Base-by-base conservation (phyloP, 345 rosid genomes). In the Euphorbia pulcherrima region DNA sequence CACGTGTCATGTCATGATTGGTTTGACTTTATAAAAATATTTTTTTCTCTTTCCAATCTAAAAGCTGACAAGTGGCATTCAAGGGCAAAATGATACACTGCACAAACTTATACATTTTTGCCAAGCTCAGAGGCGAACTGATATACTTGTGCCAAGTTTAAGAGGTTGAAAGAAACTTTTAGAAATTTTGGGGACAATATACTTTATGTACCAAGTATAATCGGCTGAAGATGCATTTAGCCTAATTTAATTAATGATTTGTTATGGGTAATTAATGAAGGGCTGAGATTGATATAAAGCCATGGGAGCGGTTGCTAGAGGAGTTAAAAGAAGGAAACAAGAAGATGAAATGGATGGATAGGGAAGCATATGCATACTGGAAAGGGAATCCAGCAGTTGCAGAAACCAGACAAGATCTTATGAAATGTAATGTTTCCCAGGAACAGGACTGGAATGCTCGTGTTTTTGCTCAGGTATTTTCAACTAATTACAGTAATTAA, bases 361-460 rank as follows among this genome's bases (percentile, higher is more conserved):
- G 81, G 39, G 73, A 81, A 47, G 73, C 81, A 6, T 78, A 74
- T 8, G 84, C 84, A 6, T 81, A 58, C 33, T 81, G 84, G 84
- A 81, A 77, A 62, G 84, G 84, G 20, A 81, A 81, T 61, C 78
- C 80, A 0, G 17, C 24, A 5, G 79, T 81, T 16, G 75, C 79
- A 13, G 62, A 3, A 9, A 66, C 61, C n/a, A 60, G 79, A 51
- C 64, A 72, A 68, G 68, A 81, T 16, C 77, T 81, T 7, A 57
- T 81, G 72, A 72, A 46, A n/a, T 81, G 81, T 52, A 68, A 75
- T 18, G 56, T 68, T 57, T 60, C 61, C 6, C 53, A 65, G 20
- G 40, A 30, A 13, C 62, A 51, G 16, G 83, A 80, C 70, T 80
- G 83, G 80, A 70, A 82, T 62, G 76, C 71, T 67, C 76, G 75